Percentiles rank a stretch among this genome's conserved stretches.
phyloP scores from a whole-genome alignment of 179 eudicot species.

The Spinacia oleracea region DNA sequence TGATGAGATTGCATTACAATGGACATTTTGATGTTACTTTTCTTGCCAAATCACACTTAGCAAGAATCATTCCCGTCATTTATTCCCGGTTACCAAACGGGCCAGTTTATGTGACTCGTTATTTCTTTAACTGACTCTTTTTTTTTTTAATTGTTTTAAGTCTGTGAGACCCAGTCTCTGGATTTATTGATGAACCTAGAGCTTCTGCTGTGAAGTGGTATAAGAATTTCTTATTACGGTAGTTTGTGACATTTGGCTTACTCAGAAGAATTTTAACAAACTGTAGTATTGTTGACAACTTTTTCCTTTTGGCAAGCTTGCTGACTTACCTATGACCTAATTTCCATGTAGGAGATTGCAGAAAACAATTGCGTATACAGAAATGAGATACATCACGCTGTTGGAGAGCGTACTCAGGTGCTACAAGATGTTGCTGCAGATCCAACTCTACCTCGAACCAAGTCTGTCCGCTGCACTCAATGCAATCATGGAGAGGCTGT shows the following conservation, averaged over 20 bases:
- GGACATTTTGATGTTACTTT: too few relatives aligned
- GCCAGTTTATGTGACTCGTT: not conserved
- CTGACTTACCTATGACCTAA: not conserved
- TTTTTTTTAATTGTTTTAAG: not conserved
- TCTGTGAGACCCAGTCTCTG: not conserved
- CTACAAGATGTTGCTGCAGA: constrained; percentile 97
- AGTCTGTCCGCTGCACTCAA: constrained; percentile 73
- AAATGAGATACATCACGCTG: constrained; percentile 88
- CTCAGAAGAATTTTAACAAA: not conserved
- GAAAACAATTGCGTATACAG: constrained; percentile 95
- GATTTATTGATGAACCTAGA: not conserved
- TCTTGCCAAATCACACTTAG: too few relatives aligned
- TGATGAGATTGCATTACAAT: too few relatives aligned
- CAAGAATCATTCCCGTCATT: too few relatives aligned
- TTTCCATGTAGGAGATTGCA: constrained; percentile 63
- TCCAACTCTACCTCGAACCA: constrained; percentile 94
- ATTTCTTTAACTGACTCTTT: not conserved
- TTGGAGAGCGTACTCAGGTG: constrained; percentile 82
- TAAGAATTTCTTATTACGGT: not conserved
- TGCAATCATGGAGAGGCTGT: constrained; percentile 97
- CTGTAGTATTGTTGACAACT: too few relatives aligned
- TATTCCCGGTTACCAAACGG: too few relatives aligned
- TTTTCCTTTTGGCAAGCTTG: not conserved
- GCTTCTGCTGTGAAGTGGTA: not conserved
- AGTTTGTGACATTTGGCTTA: not conserved